Evolutionary conservation across 192 early-diverging fungal species (phyloP), one percentile per base, ranked within the genome.

Genomic region (Gaertneriomyces sp.): DNA sequence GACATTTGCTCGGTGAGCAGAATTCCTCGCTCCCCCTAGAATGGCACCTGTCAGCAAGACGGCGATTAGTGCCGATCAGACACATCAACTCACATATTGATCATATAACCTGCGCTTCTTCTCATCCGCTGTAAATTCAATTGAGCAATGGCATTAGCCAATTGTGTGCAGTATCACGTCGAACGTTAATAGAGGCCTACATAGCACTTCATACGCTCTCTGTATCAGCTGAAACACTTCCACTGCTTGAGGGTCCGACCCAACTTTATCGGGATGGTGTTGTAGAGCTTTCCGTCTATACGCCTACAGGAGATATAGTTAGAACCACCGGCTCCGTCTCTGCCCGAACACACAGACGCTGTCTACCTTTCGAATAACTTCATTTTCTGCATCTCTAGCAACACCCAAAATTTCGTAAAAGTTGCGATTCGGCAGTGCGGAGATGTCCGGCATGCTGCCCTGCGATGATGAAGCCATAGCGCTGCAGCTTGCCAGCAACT

Each of bases 71-170:
- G 25, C 25, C 25, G 0, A 0, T 33, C 0, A 33, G 25, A 33
- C 2, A 33, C 0, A 1, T 2, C 25, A 33, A 14, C 63, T 0
- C 71, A 75, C 76, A 72, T 95, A 94, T 66, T 87, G 85, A 79
- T 96, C 93, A 75, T 95, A 98, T 16, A 98, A 85, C 38, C 86
- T 67, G 11, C 94, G 85, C 65, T 90, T 92, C 66, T 95, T 88
- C 42, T 61, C 68, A 58, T 81, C 80, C 33, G 66, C 71, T 77
- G 25, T 33, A 45, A 73, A 33, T 74, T 69, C 59, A 72, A 73
- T 74, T 73, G 76, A 56, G 50, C 71, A 79, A 39, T 25, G 60
- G 59, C 68, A 7, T 51, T 41, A 17, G 42, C 45, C 12, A 6
- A 55, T 0, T 9, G 7, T 41, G 55, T 42, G 12, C n/a, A 40